Evolutionary conservation across 2,329 filamentous ascomycete species (phyloP).

Genomic region (Raffaelea albimanens): DNA sequence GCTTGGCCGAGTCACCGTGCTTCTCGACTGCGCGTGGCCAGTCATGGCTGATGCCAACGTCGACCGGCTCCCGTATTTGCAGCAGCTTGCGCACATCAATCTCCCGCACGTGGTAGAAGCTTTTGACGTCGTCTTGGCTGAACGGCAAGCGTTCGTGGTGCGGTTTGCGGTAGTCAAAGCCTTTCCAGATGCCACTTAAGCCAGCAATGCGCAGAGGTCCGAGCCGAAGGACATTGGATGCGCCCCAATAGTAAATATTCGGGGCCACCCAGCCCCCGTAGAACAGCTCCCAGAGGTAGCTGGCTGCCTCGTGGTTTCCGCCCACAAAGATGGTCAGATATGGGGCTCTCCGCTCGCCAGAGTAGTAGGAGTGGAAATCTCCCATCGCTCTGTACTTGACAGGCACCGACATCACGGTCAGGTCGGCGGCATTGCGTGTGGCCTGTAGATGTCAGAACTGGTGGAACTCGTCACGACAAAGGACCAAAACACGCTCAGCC

Average conservation of each 20-base stretch:
- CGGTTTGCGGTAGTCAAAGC: constrained; percentile 71
- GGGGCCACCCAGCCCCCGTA: constrained; percentile 96
- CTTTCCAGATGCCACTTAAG: constrained; percentile 92
- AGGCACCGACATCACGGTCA: constrained; percentile 84
- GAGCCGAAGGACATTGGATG: constrained; percentile 77
- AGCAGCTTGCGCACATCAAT: constrained; percentile 85
- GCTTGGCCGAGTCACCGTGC: constrained; percentile 55
- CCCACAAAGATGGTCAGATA: constrained; percentile 88
- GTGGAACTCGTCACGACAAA: constrained; percentile 4
- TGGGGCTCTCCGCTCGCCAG: constrained; percentile 64
- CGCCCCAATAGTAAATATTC: constrained; percentile 94
- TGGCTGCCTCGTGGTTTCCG: constrained; percentile 91
- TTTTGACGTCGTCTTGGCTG: constrained; percentile 62
- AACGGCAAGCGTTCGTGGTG: constrained; percentile 86
- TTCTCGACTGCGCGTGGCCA: constrained; percentile 83
- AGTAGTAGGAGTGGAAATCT: constrained; percentile 93
- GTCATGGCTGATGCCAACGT: constrained; percentile 88
- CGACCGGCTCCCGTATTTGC: constrained; percentile 75
- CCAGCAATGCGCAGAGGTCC: constrained; percentile 82
- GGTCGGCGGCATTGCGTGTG: constrained; percentile 77
- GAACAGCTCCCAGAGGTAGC: constrained; percentile 83
- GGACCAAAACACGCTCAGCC: neutral
- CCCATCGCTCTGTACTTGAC: constrained; percentile 78
- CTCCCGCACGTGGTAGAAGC: constrained; percentile 84
- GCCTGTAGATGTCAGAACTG: constrained; percentile 34